phyloP scores from a whole-genome alignment of 805 yeast species.

The Starmera quercuum region DNA sequence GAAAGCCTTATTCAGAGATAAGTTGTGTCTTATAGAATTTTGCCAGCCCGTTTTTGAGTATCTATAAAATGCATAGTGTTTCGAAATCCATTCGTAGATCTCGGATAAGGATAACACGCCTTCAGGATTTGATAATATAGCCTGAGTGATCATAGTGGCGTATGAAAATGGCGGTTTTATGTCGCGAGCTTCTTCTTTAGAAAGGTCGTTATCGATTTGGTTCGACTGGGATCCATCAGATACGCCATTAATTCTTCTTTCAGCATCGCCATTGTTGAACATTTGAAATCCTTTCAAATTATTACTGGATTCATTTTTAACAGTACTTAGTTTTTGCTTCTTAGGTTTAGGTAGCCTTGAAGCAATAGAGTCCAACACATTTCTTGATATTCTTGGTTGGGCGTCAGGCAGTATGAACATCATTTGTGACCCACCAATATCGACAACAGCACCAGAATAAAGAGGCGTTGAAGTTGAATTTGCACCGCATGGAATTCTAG shows the following conservation, averaged over 20 bases:
- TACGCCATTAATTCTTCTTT: neutral
- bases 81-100: slow-evolving; percentile 84
- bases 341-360: slow-evolving; percentile 24
- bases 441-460: slow-evolving; percentile 83
- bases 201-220: slow-evolving; percentile 48
- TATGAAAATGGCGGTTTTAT: slow-evolving; percentile 95
- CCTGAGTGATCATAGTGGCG: slow-evolving; percentile 98
- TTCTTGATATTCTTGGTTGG: slow-evolving; percentile 53
- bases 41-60: slow-evolving; percentile 97
- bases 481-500: slow-evolving; percentile 36
- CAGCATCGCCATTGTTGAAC: slow-evolving; percentile 34
- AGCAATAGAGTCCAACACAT: slow-evolving; percentile 24
- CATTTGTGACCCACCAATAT: slow-evolving; percentile 97
- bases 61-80: slow-evolving; percentile 86
- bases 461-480: slow-evolving; percentile 44
- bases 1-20: slow-evolving; percentile 92
- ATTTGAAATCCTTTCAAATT: slow-evolving; percentile 44
- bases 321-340: slow-evolving; percentile 15
- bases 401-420: slow-evolving; percentile 96
- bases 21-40: slow-evolving; percentile 90
- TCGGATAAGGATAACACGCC: slow-evolving; percentile 87
- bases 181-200: slow-evolving; percentile 86
- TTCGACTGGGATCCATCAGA: neutral
- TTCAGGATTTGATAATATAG: slow-evolving; percentile 80
- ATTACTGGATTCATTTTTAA: slow-evolving; percentile 9